Evolutionary conservation across 768 basidiomycete genomes (phyloP), one percentile per base, ranked within the genome.

Genomic region (Filobasidium wieringae): DNA sequence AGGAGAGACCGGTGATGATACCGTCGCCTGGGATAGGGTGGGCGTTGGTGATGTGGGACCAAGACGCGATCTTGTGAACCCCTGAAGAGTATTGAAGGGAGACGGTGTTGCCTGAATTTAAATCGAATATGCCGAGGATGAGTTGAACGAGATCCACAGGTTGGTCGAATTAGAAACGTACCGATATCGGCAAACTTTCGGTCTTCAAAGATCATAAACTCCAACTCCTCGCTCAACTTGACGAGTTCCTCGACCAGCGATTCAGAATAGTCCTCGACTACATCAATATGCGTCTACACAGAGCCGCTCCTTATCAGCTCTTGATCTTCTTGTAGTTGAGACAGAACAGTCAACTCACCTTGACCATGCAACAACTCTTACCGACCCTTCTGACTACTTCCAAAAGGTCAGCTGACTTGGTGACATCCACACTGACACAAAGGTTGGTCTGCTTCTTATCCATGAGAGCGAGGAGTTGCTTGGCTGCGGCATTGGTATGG

Each of bases 171-270:
- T n/a, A 26, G 52, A 14, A 32, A 65, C 80, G 66, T 62, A 91
- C 93, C 93, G 53, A 99, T 97, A 74, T 99, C 95, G 4, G 95
- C 93, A 67, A 99, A 99, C 74, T 99, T 99, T 63, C 95, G 80
- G 77, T 99, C 95, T 76, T 97, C 95, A 66, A 97, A 99, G 66
- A 96, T 91, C 53, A 93, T 73, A 76, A 97, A 99, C 68, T 95
- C 88, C 62, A 95, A 83, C 70, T 86, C 84, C 45, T 74, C 68
- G 68, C 85, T 84, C 7, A 97, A 81, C 33, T 78, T 77, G 59
- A 82, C 79, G 39, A 99, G 78, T 41, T 79, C 78, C 39, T 81
- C 77, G 56, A 92, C 81, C 45, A 96, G 74, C 7, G 79, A 79
- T 9, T 76, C 73, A 43, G 90, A 82, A 72, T 90, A 97, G 75